A percentile compares a stretch with the other conserved stretches of the same genome.
phyloP scores from a whole-genome alignment of 2,329 filamentous ascomycete species.

The Pyricularia sp. region DNA sequence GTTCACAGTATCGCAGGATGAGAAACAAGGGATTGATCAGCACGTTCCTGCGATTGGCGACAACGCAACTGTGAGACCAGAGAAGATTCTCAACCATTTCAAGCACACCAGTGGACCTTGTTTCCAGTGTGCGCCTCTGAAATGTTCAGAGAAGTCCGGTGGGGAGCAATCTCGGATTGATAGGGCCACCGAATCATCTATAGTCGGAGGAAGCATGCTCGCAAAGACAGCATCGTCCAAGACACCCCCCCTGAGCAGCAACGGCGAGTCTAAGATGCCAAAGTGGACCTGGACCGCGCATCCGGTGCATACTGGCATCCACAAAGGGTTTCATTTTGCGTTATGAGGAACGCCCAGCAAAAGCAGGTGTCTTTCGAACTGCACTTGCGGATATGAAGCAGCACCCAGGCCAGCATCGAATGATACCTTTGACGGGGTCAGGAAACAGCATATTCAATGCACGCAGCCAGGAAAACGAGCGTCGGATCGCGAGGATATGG shows the following conservation, averaged over 20 bases:
- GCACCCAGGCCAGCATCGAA: neutral
- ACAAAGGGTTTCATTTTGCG: slow-evolving; percentile 12
- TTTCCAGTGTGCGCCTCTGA: neutral
- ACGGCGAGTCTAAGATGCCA: neutral
- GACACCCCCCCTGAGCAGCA: neutral
- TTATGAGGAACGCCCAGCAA: neutral
- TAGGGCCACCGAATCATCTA: neutral
- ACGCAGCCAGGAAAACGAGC: neutral
- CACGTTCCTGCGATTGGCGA: neutral
- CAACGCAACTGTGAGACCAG: neutral
- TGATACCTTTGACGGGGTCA: neutral
- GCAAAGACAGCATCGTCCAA: neutral
- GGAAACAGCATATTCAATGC: neutral
- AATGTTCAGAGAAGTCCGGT: neutral
- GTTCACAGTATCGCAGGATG: neutral
- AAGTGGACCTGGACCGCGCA: slow-evolving; percentile 8
- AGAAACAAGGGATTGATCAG: neutral
- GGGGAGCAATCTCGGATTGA: neutral
- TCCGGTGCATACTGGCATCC: slow-evolving; percentile 11
- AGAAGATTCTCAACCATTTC: neutral
- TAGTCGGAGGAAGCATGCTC: neutral
- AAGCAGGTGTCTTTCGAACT: neutral
- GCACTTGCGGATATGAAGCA: neutral
- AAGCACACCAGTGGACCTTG: neutral
- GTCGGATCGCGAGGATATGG: neutral